Evolutionary conservation across 2,329 filamentous ascomycete species (phyloP), one percentile per base, ranked within the genome.

Genomic region (Stemphylium beticola): DNA sequence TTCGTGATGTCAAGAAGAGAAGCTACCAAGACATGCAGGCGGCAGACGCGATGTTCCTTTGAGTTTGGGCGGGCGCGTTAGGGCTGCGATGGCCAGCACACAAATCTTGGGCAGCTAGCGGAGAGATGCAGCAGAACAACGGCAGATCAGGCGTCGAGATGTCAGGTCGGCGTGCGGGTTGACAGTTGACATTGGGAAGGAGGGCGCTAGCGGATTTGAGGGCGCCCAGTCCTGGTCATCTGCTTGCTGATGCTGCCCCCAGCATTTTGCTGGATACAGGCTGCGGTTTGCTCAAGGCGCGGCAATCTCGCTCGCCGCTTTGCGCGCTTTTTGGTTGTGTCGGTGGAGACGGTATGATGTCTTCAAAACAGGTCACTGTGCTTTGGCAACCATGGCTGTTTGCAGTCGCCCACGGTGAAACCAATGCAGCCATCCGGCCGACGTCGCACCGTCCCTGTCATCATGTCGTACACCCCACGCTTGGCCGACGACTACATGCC

Each of bases 1-100:
- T 51, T 26, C 29, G 58, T 65, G 67, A 66, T 61, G 63, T 65
- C 66, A 65, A 58, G 60, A 53, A 42, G 29, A 42, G 20, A 34
- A 37, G 39, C 54, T 58, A 43, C 56, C 40, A 43, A 55, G 49
- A 60, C 62, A 64, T 63, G 62, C 58, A 52, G 61, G 55, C 45
- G 52, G 60, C 55, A 53, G 53, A 26, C 32, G 59, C 43, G 56
- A 52, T 36, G 54, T 55, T 24, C 39, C n/a, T 42, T 34, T 33
- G 37, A 20, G 26, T 36, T 29, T 15, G 26, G 40, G 9, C 41
- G 24, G 42, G 52, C 33, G 52, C 57, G 43, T 26, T 17, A 33
- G 38, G 34, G 42, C 26, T 22, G 41, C 17, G 20, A 36, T 24
- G 17, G 56, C 46, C 50, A 53, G 52, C 53, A 45, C 46, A 45